Evolutionary conservation across 805 yeast species (phyloP).

Genomic region (Hanseniaspora mollemarum): DNA sequence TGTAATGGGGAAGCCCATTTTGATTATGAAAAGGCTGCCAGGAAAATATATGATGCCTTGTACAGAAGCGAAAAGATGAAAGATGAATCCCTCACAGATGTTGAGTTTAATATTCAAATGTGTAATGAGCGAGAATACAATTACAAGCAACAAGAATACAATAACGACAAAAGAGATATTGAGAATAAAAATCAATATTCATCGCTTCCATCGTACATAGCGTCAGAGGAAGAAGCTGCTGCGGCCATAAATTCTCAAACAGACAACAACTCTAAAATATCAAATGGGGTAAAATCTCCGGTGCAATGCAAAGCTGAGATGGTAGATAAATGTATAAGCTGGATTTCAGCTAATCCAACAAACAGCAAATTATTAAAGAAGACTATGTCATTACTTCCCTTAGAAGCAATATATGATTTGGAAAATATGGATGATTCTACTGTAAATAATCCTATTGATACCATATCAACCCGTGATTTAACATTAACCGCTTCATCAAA

Average conservation of each 20-base stretch:
- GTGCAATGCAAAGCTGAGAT: background rate
- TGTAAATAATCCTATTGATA: background rate
- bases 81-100: slow-evolving; percentile 10
- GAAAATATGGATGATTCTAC: background rate
- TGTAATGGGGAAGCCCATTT: slow-evolving; percentile 13
- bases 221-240: slow-evolving; percentile 1
- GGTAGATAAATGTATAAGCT: background rate
- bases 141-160: background rate
- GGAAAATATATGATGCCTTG: slow-evolving; percentile 13
- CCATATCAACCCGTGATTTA: no score
- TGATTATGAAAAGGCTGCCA: slow-evolving; percentile 13
- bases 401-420: background rate
- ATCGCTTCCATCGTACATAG: background rate
- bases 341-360: background rate
- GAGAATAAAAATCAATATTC: background rate
- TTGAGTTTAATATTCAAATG: slow-evolving; percentile 12
- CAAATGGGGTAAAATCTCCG: background rate
- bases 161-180: background rate
- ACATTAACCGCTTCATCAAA: no score
- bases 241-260: background rate
- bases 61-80: slow-evolving; percentile 14
- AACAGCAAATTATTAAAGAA: background rate
- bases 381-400: background rate
- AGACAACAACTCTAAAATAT: background rate
- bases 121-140: slow-evolving; percentile 3